phyloP scores from a whole-genome alignment of 495 filamentous ascomycete species.

The Aspergillus incahuasiensis region DNA sequence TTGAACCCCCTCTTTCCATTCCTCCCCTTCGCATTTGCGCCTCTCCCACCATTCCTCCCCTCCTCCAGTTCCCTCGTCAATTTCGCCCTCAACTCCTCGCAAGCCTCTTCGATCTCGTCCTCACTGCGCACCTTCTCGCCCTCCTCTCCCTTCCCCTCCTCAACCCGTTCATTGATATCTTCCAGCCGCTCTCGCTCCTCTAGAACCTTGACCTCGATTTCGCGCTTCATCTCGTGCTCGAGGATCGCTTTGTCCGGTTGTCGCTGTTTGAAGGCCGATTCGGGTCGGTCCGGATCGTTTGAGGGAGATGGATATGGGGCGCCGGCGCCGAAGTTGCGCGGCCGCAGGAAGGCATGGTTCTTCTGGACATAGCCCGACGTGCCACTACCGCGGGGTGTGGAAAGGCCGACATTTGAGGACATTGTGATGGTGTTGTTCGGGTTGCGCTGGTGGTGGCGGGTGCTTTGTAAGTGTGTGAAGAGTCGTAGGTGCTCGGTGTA shows the following conservation, averaged over 20 bases:
- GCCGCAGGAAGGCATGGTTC: slow-evolving; percentile 82
- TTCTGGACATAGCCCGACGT: slow-evolving; percentile 97
- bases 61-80: slow-evolving; percentile 4
- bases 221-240: slow-evolving; percentile 85
- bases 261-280: slow-evolving; percentile 64
- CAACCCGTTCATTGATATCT: slow-evolving; percentile 62
- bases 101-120: slow-evolving; percentile 40
- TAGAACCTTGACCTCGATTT: slow-evolving; percentile 84
- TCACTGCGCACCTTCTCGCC: slow-evolving; percentile 53
- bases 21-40: slow-evolving; percentile 2
- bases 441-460: background rate
- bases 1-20: slow-evolving; percentile 59
- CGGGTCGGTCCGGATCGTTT: background rate
- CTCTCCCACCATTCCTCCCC: slow-evolving; percentile 4
- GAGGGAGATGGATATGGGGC: slow-evolving; percentile 53
- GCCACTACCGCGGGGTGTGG: slow-evolving; percentile 89
- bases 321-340: slow-evolving; percentile 54
- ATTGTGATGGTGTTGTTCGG: slow-evolving; percentile 42
- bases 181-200: slow-evolving; percentile 85
- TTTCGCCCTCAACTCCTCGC: slow-evolving; percentile 22
- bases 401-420: slow-evolving; percentile 97
- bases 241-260: slow-evolving; percentile 88
- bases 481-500: no score
- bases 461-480: no score
- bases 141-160: slow-evolving; percentile 49